These are phyloP conservation scores for Citrus maxima DNA, from an alignment of 345 rosid species.

Conservation along the genomic window DNA sequence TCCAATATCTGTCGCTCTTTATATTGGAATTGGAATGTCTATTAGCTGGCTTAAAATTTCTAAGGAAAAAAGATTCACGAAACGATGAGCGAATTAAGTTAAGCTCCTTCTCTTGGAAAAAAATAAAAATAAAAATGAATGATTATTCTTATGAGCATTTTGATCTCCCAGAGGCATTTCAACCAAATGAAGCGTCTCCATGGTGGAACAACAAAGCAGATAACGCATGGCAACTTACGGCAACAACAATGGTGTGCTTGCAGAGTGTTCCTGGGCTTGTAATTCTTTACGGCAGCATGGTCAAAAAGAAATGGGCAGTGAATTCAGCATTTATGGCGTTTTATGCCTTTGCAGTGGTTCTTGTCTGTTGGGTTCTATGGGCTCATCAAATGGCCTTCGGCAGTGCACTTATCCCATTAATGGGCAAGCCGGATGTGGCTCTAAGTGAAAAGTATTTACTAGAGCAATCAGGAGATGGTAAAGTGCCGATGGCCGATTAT, in stretches of 20 bases:
- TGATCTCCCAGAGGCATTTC: slow-evolving; percentile 23
- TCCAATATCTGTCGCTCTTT: slow-evolving; percentile 15
- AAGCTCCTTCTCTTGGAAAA: not conserved
- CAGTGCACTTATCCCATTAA: slow-evolving; percentile 9
- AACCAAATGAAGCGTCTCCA: slow-evolving; percentile 23
- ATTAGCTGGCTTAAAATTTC: slow-evolving; percentile 8
- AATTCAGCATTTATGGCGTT: slow-evolving; percentile 69
- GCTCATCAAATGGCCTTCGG: slow-evolving; percentile 58
- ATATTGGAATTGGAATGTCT: slow-evolving; percentile 10
- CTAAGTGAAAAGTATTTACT: slow-evolving; percentile 19
- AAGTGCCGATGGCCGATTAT: slow-evolving; percentile 33
- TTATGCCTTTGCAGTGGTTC: slow-evolving; percentile 52
- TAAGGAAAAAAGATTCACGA: not conserved
- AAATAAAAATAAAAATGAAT: slow-evolving; percentile 5
- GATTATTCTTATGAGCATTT: not conserved
- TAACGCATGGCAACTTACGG: slow-evolving; percentile 61
- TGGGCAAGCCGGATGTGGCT: slow-evolving; percentile 32
- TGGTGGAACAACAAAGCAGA: slow-evolving; percentile 49
- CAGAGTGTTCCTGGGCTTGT: slow-evolving; percentile 70
- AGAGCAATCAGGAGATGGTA: accelerated
- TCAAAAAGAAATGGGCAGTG: slow-evolving; percentile 70
- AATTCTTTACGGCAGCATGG: slow-evolving; percentile 59
- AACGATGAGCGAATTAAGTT: too few relatives aligned
- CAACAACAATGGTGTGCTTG: slow-evolving; percentile 47
- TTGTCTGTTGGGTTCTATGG: slow-evolving; percentile 59